phyloP scores from a whole-genome alignment of 345 rosid genomes.

The Pugionium dolabratum region DNA sequence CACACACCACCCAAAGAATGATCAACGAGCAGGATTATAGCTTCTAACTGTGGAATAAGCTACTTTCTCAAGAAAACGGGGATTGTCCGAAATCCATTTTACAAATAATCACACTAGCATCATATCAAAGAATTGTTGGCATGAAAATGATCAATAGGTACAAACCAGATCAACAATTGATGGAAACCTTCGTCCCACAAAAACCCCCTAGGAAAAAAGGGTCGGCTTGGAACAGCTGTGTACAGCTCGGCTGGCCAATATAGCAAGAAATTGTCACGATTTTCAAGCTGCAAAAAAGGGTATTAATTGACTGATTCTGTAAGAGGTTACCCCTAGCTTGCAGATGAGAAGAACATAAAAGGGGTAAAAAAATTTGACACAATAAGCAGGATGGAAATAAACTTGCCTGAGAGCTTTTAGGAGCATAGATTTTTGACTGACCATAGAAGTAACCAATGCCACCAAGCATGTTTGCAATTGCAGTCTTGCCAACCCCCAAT shows the following conservation, averaged over 20 bases:
- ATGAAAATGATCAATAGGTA: constrained; percentile 20
- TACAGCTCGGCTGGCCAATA: constrained; percentile 99
- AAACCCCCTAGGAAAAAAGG: constrained; percentile 96
- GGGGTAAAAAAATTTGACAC: constrained; percentile 1
- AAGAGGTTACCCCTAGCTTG: constrained; percentile 20
- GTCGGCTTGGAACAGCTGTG: constrained; percentile 97
- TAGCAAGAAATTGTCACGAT: constrained; percentile 53
- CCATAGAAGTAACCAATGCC: constrained; percentile 97
- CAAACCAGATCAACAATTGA: constrained; percentile 91
- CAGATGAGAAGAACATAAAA: constrained; percentile 1
- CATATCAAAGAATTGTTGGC: constrained; percentile 16
- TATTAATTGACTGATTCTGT: constrained; percentile 40
- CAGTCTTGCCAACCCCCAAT: constrained; percentile 72
- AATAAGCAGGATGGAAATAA: too few relatives aligned
- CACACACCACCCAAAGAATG: constrained; percentile 22
- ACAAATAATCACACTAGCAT: constrained; percentile 15
- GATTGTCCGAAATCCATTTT: constrained; percentile 10
- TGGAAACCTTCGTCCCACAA: constrained; percentile 99
- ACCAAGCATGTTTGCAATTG: constrained; percentile 88
- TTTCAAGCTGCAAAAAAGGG: constrained; percentile 59
- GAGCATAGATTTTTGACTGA: constrained; percentile 71
- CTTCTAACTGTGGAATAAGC: background rate
- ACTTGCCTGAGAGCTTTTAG: constrained; percentile 62
- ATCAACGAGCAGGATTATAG: constrained; percentile 16
- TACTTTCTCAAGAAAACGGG: background rate